Conservation (phyloP, 2,329 filamentous ascomycete species). For the Colletotrichum spaethianum region DNA sequence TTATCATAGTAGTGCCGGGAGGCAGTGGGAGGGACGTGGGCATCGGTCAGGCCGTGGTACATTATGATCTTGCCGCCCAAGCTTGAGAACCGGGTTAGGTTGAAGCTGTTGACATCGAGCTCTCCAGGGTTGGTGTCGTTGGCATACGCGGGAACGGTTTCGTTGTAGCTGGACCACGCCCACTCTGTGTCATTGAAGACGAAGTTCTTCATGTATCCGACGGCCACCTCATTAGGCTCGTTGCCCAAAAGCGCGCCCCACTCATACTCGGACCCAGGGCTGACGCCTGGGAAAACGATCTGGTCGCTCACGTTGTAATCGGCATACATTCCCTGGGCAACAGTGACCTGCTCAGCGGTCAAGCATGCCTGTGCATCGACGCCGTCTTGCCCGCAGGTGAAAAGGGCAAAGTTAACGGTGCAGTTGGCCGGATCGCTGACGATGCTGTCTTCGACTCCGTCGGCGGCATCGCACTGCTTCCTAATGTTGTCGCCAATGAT, state of each 20-base stretch:
- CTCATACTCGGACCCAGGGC: constrained; percentile 60
- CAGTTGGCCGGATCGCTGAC: constrained; percentile 63
- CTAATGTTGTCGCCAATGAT: constrained; percentile 59
- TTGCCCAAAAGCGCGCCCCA: constrained; percentile 51
- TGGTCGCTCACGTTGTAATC: constrained; percentile 47
- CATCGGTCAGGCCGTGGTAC: constrained; percentile 60
- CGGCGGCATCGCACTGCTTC: constrained; percentile 65
- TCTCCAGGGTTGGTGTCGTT: constrained; percentile 54
- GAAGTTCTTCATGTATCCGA: constrained; percentile 54
- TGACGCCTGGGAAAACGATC: constrained; percentile 56
- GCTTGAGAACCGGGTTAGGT: constrained; percentile 53
- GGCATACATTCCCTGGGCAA: constrained; percentile 49
- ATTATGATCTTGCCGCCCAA: constrained; percentile 59
- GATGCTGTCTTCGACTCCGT: constrained; percentile 65
- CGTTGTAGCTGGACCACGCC: constrained; percentile 51
- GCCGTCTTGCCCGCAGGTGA: constrained; percentile 53
- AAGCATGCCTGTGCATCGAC: constrained; percentile 54
- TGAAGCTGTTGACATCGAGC: constrained; percentile 54
- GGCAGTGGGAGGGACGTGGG: constrained; percentile 52
- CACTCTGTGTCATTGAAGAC: constrained; percentile 53
- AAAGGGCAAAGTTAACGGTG: constrained; percentile 56
- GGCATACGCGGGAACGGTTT: constrained; percentile 46
- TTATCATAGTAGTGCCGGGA: constrained; percentile 52
- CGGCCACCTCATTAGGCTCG: constrained; percentile 51
- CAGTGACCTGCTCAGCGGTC: constrained; percentile 56